Conservation (phyloP, 2,329 filamentous ascomycete genomes). For the Nemania abortiva region DNA sequence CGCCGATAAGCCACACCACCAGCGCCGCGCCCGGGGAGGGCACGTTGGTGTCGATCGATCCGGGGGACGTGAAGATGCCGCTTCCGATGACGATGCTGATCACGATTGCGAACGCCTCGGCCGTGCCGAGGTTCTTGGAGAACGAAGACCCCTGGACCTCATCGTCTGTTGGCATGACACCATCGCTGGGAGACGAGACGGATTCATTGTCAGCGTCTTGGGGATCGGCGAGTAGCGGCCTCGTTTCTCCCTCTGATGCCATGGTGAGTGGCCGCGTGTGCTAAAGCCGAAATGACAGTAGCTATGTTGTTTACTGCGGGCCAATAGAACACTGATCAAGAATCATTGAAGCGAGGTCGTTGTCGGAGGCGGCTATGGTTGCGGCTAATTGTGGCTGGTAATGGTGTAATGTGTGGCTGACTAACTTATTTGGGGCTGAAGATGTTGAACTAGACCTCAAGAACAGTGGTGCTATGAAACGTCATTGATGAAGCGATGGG, state of each 20-base stretch:
- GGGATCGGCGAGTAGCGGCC: conserved; percentile 30
- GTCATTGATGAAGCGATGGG: too few species aligned
- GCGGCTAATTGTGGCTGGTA: conserved; percentile 29
- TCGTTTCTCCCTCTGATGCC: conserved; percentile 34
- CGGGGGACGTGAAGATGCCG: conserved; percentile 74
- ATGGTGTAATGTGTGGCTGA: conserved; percentile 25
- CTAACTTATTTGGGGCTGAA: conserved; percentile 1
- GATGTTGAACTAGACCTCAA: too few species aligned
- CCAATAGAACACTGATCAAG: neutral
- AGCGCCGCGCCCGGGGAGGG: conserved; percentile 70
- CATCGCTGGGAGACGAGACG: conserved; percentile 12
- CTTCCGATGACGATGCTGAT: conserved; percentile 74
- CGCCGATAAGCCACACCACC: conserved; percentile 71
- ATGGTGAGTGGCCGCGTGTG: conserved; percentile 8
- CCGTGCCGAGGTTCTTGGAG: conserved; percentile 49
- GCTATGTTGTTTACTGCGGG: neutral
- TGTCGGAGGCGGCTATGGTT: neutral
- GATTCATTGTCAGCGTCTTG: conserved; percentile 9
- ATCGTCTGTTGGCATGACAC: conserved; percentile 21
- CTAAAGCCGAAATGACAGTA: neutral
- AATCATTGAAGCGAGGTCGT: neutral
- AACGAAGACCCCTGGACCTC: conserved; percentile 45
- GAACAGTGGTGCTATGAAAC: too few species aligned
- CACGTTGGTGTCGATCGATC: conserved; percentile 72
- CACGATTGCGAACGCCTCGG: conserved; percentile 66